A percentile compares a stretch with the other conserved stretches of the same genome.
phyloP scores from a whole-genome alignment of 306 rosid species.

The Dicorynia guianensis region DNA sequence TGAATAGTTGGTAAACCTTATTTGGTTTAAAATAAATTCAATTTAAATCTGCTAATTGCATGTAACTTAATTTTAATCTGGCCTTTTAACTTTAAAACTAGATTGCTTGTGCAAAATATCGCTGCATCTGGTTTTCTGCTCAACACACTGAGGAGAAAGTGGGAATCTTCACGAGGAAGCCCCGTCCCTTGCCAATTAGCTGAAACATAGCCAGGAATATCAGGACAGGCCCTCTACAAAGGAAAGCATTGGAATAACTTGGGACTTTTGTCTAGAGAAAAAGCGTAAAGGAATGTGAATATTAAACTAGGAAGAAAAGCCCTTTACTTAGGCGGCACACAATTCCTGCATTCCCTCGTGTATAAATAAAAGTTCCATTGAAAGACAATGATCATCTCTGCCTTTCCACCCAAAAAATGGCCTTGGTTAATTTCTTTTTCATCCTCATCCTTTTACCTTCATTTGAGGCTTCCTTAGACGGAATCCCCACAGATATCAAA shows the following conservation, averaged over 20 bases:
- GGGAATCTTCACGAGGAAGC: conserved; percentile 6
- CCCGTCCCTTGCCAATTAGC: not conserved
- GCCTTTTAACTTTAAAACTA: too few species aligned
- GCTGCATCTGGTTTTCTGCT: too few species aligned
- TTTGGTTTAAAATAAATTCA: too few species aligned
- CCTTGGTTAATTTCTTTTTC: conserved; percentile 51
- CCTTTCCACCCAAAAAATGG: conserved; percentile 56
- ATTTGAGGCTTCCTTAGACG: conserved; percentile 44
- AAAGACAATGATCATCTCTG: conserved; percentile 35
- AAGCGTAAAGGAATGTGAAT: conserved; percentile 57
- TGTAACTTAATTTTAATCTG: too few species aligned
- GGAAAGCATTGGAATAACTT: conserved; percentile 74
- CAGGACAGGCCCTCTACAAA: conserved; percentile 49
- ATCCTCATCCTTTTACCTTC: conserved; percentile 50
- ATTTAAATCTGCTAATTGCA: too few species aligned
- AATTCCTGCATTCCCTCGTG: conserved; percentile 28
- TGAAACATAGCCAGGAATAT: conserved; percentile 48
- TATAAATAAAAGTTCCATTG: conserved; percentile 45
- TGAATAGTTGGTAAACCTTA: too few species aligned
- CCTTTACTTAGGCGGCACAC: conserved; percentile 44
- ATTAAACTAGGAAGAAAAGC: conserved; percentile 40
- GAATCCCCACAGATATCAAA: conserved; percentile 49
- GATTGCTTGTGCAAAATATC: too few species aligned
- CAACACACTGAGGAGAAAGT: not conserved
- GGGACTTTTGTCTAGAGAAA: conserved; percentile 48